Evolutionary conservation across 441 rosid genomes (phyloP).

Genomic region (Aquilaria agallochum): DNA sequence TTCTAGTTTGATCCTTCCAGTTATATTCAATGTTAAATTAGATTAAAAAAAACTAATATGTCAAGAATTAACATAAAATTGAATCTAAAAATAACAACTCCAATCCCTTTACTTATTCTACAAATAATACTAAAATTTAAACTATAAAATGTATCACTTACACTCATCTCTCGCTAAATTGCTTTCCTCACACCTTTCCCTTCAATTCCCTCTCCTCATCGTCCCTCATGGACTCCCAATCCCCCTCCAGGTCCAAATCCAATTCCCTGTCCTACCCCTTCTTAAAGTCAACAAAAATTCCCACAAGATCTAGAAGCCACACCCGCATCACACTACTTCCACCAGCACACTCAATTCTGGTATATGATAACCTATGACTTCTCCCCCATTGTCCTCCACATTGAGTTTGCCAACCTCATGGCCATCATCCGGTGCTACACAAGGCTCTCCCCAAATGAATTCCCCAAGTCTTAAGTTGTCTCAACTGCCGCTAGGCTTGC

Average conservation of each 20-base stretch:
- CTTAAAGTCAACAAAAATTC: slow-evolving; percentile 59
- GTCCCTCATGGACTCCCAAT: background rate
- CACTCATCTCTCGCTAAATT: no score
- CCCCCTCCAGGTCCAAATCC: slow-evolving; percentile 40
- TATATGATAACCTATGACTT: slow-evolving; percentile 57
- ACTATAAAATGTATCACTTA: no score
- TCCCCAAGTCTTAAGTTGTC: slow-evolving; percentile 38
- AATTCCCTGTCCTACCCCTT: slow-evolving; percentile 67
- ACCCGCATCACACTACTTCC: slow-evolving; percentile 15
- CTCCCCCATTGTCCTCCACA: slow-evolving; percentile 57
- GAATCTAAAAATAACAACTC: no score
- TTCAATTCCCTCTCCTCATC: background rate
- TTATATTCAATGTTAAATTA: no score
- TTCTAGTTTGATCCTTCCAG: no score
- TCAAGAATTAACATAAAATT: no score
- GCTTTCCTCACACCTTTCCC: no score
- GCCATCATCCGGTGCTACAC: slow-evolving; percentile 64
- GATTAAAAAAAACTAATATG: no score
- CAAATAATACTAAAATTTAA: no score
- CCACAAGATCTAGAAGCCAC: slow-evolving; percentile 60
- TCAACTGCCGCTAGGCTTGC: slow-evolving; percentile 87
- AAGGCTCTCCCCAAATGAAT: slow-evolving; percentile 48
- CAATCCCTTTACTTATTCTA: no score
- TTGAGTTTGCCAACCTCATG: slow-evolving; percentile 44
- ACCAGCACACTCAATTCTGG: slow-evolving; percentile 22